Evolutionary conservation across 2,329 filamentous ascomycete genomes (phyloP).

Genomic region (Leptographium lundbergii): DNA sequence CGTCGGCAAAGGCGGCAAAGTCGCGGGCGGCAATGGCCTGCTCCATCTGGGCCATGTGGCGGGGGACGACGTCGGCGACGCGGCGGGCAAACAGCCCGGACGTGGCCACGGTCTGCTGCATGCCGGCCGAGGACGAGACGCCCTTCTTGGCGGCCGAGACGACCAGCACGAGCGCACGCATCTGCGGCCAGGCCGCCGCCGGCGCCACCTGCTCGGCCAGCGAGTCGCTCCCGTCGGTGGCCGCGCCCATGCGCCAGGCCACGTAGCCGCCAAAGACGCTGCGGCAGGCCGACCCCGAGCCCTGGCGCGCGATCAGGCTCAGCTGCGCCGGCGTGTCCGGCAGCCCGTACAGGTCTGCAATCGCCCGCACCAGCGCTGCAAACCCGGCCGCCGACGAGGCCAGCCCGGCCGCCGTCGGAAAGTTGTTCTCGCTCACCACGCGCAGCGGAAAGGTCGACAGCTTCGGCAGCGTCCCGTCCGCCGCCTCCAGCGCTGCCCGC

Average conservation of each 20-base stretch:
- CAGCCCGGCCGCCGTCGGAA: constrained; percentile 90
- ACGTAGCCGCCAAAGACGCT: constrained; percentile 93
- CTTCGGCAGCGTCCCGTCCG: constrained; percentile 64
- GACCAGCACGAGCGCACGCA: constrained; percentile 86
- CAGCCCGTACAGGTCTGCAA: constrained; percentile 84
- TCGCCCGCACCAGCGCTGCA: constrained; percentile 63
- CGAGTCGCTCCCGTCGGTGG: constrained; percentile 72
- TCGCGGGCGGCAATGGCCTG: constrained; percentile 37
- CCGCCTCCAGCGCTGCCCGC: constrained; percentile 60
- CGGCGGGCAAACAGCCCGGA: constrained; percentile 76
- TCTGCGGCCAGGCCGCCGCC: constrained; percentile 84
- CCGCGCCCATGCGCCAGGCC: constrained; percentile 74
- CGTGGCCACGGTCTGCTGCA: constrained; percentile 93
- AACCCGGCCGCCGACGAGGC: constrained; percentile 60
- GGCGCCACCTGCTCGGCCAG: constrained; percentile 79
- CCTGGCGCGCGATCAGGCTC: constrained; percentile 80
- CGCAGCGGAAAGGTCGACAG: constrained; percentile 66
- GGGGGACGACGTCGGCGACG: constrained; percentile 54
- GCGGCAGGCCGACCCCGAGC: constrained; percentile 87
- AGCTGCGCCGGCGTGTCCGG: constrained; percentile 71
- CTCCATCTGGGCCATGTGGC: constrained; percentile 17
- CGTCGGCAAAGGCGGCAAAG: constrained; percentile 74
- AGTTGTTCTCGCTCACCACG: constrained; percentile 96
- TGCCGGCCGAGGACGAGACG: constrained; percentile 81
- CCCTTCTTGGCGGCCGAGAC: constrained; percentile 92